Evolutionary conservation across 2,329 filamentous ascomycete species (phyloP).

Genomic region (Aspergillus sp.): DNA sequence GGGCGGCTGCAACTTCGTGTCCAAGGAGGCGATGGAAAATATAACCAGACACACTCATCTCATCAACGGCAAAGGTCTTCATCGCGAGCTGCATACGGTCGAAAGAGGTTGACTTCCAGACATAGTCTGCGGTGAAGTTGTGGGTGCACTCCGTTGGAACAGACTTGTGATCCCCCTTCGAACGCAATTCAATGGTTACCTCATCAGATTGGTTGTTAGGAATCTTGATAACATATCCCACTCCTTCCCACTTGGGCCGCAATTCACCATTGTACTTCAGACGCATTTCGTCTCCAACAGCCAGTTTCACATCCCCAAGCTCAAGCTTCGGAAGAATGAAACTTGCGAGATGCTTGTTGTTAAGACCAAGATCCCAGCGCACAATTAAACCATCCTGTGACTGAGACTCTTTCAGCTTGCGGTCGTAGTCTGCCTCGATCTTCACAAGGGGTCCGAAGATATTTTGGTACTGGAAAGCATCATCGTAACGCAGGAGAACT

Average conservation of each 20-base stretch:
- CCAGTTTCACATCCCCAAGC: slow-evolving; percentile 94
- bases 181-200: slow-evolving; percentile 88
- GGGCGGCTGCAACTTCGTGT: slow-evolving; percentile 87
- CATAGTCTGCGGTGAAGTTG: slow-evolving; percentile 97
- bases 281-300: slow-evolving; percentile 97
- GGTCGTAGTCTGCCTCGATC: slow-evolving; percentile 98
- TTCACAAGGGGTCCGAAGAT: slow-evolving; percentile 97
- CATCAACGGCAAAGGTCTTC: slow-evolving; percentile 97
- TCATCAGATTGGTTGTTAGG: slow-evolving; percentile 99
- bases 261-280: slow-evolving; percentile 94
- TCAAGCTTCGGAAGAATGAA: slow-evolving; percentile 97
- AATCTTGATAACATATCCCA: slow-evolving; percentile 98
- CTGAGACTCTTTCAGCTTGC: slow-evolving; percentile 96
- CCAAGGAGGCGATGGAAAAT: slow-evolving; percentile 97
- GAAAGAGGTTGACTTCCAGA: slow-evolving; percentile 99
- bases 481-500: slow-evolving; percentile 89
- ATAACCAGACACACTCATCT: slow-evolving; percentile 97
- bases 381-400: slow-evolving; percentile 94
- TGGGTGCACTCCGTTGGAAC: slow-evolving; percentile 94
- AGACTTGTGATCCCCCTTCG: slow-evolving; percentile 91
- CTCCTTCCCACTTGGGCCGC: slow-evolving; percentile 88
- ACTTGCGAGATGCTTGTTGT: slow-evolving; percentile 94
- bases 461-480: slow-evolving; percentile 98
- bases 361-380: slow-evolving; percentile 89
- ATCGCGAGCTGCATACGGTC: slow-evolving; percentile 99